Base-by-base conservation (phyloP, 1,139 yeast genomes). In the Kluyveromyces sp. region DNA sequence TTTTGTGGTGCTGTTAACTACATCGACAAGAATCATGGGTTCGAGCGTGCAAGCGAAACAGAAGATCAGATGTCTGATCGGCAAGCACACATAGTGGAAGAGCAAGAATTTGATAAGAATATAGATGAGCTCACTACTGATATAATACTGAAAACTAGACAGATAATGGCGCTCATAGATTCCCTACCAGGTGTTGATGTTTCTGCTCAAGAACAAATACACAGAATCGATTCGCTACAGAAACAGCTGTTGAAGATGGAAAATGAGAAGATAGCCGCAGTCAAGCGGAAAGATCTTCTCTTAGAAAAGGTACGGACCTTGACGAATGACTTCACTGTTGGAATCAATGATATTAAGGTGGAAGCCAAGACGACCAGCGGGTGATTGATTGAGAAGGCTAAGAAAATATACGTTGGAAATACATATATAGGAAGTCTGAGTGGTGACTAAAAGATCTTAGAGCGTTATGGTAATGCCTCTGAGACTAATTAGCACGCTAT, bases 101-200 rank as follows among this genome's bases (percentile, higher is more conserved):
- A 73, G 2, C 76, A 72, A 48, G 75, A 70, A 35, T 81, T 80
- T 55, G 70, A 70, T 15, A 74, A 73, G 39, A 79, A 84, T 9
- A 68, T 83, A 35, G 80, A 79, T 53, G 94, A 83, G 55, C 70
- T 92, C 16, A 78, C 95, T 1, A 78, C 84, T 0, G 97, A 92
- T 59, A 75, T 92, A 16, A 85, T 89, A 20, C 67, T 87, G 47
- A 88, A 89, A 57, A 78, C 95, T 3, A 74, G 94, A 52, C 98
- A 92, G 60, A 85, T 89, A 15, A 77, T 86, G 40, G 79, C 84
- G 63, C 74, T 92, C 33, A 88, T 92, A 28, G 95, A 86, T 58
- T 79, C 94, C 2, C 68, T 92, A 39, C 98, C 99, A 0, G 98
- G 97, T 3, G 85, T 88, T 2, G 96, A 94, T 12, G 88, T 84